Evolutionary conservation across 371 early-diverging fungal species (phyloP).

Genomic region (Dichotomocladium elegans): DNA sequence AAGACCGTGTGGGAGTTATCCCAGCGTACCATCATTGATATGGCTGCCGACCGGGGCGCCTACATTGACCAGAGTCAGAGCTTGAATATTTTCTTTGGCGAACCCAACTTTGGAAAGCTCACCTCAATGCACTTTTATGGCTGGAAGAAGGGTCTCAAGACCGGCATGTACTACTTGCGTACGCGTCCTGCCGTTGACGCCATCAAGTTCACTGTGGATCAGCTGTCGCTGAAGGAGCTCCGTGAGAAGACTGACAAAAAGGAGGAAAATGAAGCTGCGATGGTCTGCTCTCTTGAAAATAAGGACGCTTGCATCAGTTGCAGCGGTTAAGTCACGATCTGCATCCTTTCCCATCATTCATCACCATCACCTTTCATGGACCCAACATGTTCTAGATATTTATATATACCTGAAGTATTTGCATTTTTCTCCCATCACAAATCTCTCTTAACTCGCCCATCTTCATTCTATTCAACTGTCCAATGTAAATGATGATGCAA

Average conservation of each 20-base stretch:
- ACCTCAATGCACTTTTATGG: slow-evolving; percentile 99
- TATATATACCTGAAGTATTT: no score
- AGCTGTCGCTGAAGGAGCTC: slow-evolving; percentile 47
- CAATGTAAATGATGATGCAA: no score
- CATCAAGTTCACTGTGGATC: slow-evolving; percentile 89
- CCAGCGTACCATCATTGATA: slow-evolving; percentile 82
- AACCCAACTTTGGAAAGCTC: slow-evolving; percentile 88
- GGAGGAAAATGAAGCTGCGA: slow-evolving; percentile 48
- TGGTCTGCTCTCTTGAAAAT: slow-evolving; percentile 88
- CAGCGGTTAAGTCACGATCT: slow-evolving; percentile 56
- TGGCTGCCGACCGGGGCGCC: slow-evolving; percentile 95
- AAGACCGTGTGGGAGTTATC: slow-evolving; percentile 99
- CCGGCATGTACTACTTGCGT: slow-evolving; percentile 99
- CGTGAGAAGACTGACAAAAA: slow-evolving; percentile 5
- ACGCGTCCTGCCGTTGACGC: slow-evolving; percentile 97
- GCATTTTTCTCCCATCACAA: no score
- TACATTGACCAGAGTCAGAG: slow-evolving; percentile 99
- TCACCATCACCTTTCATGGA: neutral
- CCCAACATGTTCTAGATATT: no score
- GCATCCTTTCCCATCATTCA: neutral
- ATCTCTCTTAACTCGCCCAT: no score
- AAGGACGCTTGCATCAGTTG: slow-evolving; percentile 91
- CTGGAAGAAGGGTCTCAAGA: slow-evolving; percentile 98
- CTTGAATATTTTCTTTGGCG: slow-evolving; percentile 95
- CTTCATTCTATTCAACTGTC: no score